Percentiles rank a stretch among this genome's conserved stretches.
These are phyloP conservation scores for Pleurostoma richardsiae DNA, from an alignment of 2,329 filamentous ascomycete genomes.

Conservation along the genomic window DNA sequence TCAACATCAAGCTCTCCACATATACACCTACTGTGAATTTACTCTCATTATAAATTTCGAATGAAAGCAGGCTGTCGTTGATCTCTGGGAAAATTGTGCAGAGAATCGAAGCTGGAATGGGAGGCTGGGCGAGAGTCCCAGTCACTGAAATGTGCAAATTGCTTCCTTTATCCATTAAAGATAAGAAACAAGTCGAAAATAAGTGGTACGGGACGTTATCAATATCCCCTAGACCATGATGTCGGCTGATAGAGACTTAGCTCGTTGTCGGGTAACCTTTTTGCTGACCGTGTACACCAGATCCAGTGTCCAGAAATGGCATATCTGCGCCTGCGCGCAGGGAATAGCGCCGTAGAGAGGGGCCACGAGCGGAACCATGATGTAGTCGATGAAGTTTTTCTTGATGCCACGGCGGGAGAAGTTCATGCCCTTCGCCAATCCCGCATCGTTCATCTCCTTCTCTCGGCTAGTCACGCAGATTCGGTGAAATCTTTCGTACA, in stretches of 20 bases:
- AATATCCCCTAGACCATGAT: no score
- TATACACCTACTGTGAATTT: constrained; percentile 34
- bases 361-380: constrained; percentile 62
- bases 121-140: constrained; percentile 4
- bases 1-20: constrained; percentile 44
- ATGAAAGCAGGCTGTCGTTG: constrained; percentile 6
- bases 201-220: no score
- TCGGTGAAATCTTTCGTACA: constrained; percentile 65
- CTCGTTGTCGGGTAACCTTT: constrained; percentile 54
- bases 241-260: constrained; percentile 31
- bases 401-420: constrained; percentile 55
- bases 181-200: no score
- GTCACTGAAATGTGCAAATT: constrained; percentile 4
- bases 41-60: constrained; percentile 14
- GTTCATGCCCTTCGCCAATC: constrained; percentile 58
- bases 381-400: constrained; percentile 56
- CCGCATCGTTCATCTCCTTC: constrained; percentile 62
- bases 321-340: constrained; percentile 61
- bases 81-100: constrained; percentile 9
- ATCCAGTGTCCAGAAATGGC: constrained; percentile 65
- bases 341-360: constrained; percentile 65
- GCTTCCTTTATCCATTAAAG: background rate
- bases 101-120: constrained; percentile 10
- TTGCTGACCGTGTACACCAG: constrained; percentile 69
- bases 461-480: constrained; percentile 55